Evolutionary conservation across 2,329 filamentous ascomycete species (phyloP), one percentile per base, ranked within the genome.

Genomic region (Hymenoscyphus scutula): DNA sequence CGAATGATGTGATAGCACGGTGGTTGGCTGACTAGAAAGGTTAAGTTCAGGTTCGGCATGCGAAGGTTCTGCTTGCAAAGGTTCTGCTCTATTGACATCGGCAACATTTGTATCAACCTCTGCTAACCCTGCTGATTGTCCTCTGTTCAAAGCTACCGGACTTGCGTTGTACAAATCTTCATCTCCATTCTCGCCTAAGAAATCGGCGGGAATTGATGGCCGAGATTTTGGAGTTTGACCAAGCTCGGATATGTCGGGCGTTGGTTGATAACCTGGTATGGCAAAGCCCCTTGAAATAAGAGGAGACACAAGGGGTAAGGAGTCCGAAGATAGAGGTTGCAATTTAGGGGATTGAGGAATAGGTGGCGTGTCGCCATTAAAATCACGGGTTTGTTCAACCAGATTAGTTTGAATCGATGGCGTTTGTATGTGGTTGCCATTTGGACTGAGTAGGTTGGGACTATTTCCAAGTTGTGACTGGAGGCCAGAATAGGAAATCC

Each of bases 271-370:
- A 19, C 45, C 23, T 37, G n/a, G 19, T 27, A 61, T 45, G 38
- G 15, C 19, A 57, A 58, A 56, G 34, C 55, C 56, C 38, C 32
- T 60, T 19, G 69, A 61, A 4, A 71, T 45, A 1, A 70, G 63
- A 30, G 70, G 69, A n/a, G 71, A 72, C 8, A 72, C 68, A 15
- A 70, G 63, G 53, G 71, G 67, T 15, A 73, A 62, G n/a, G 41
- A 58, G 51, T 73, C 70, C 1, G 71, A 71, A n/a, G 68, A 59
- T 30, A 70, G 60, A 27, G 71, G 68, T 23, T 67, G 57, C 37
- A 69, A 58, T 13, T 66, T 66, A 17, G 71, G 69, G 10, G 67
- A 70, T 51, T 54, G 56, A 25, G 70, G 67, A 1, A 62, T 29
- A 19, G 61, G 13, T 32, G 29, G 56, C 27, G 51, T 48, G 23